Base-by-base conservation (phyloP, 2,329 filamentous ascomycete species). In the Paracamarosporium sp. region DNA sequence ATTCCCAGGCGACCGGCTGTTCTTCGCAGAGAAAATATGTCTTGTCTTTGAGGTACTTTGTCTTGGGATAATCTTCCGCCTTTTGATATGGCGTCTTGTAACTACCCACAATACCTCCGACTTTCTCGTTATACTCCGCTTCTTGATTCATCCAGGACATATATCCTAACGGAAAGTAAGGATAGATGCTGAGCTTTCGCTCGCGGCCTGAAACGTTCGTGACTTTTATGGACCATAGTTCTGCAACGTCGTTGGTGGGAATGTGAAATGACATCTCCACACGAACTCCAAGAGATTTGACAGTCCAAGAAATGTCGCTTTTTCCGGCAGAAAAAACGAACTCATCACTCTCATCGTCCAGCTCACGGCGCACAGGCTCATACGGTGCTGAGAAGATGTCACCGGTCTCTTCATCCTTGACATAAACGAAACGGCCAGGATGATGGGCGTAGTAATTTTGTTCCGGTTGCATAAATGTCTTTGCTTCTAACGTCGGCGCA, bases 81-180 rank as follows among this genome's bases (percentile, higher is more conserved):
- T 85, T 85, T 57, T 86, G 84, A 64, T 86, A 86, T 0, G 84
- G 84, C 1, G 83, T 85, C 58, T 85, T 80, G 65, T 81, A 80
- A 69, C 76, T 84, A 24, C 77, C 82, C 11, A 86, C 78, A 12
- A 86, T 76, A 24, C 81, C 84, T 22, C 76, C 75, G 20, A 85
- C 75, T 9, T 83, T 80, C 5, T 73, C 54, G 22, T 80, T 77
- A 76, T 82, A 86, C 60, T 83, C 81, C 33, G 81, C 83, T 30
- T 82, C 82, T 67, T 85, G 84, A 67, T 85, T 86, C 84, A 86
- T 86, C 84, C 84, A 86, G 13, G 84, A 86, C 82, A 85, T 85
- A 72, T 84, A 85, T n/a, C 84, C 84, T 52, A 86, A 79, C 33
- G 83, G 81, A 70, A 86, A 86, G 63, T 85, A 85, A 0, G 84